Evolutionary conservation across 768 basidiomycete genomes (phyloP), one percentile per base, ranked within the genome.

Genomic region (Lactifluus volemus): DNA sequence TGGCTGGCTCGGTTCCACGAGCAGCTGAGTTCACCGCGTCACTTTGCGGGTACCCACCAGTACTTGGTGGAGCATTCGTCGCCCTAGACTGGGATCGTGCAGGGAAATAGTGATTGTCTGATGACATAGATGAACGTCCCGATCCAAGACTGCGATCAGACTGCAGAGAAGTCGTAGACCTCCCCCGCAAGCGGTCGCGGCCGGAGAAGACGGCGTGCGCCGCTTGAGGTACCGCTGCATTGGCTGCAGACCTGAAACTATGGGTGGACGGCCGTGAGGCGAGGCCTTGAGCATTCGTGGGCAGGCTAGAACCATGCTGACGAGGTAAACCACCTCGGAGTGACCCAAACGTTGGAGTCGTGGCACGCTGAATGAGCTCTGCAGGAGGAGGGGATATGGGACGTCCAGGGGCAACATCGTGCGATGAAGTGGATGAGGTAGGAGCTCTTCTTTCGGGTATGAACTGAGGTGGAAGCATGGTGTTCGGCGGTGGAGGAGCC

Each of bases 371-470:
- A 63, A 97, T 85, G 69, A 97, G 88, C 59, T 98, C 94, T 17
- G 88, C 77, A 17, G 94, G 96, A 5, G 94, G 95, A 2, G 96
- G 95, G 0, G 96, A 98, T 4, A 85, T 88, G 0, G 96, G 96
- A 48, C 95, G 79, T 32, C 90, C 87, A 0, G 95, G 94, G 11
- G 89, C 88, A 5, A 74, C 72, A 63, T 88, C 86, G 48, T 78
- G 74, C 5, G 80, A 76, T 21, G 77, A 71, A 58, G 73, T 73
- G 8, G 80, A 77, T 15, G 71, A 71, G 4, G 77, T 75, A 29
- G 75, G 75, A 49, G 78, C 65, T 65, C 80, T 82, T 68, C 80
- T 79, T 21, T 90, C 88, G 29, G 91, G 89, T 65, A 92, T 82
- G 69, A 86, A 87, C 14, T 79, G 67, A 1, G 91, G 90, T 11